Evolutionary conservation across 108 stramenopile species (phyloP), one percentile per base, ranked within the genome.

Genomic region (Fragilariopsis cylindrus): DNA sequence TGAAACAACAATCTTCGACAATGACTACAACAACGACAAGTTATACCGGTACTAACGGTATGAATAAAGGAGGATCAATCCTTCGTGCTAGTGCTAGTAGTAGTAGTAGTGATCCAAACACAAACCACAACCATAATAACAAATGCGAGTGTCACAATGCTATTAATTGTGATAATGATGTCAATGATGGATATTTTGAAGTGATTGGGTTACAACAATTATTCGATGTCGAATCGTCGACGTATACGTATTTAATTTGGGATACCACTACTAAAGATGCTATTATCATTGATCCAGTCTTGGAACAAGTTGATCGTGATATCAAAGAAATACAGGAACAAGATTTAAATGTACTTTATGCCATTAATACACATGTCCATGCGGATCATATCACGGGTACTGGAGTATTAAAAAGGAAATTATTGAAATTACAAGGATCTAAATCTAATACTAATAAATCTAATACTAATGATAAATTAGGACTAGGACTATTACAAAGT

Each of bases 301-400:
- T 89, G 58, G 55, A 81, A 21, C 89, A 90, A 57, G 96, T 92
- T 9, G 91, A 92, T 48, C 78, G 97, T 8, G 96, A 98, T 60
- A 45, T 92, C 11, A 57, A 89, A 49, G 82, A 84, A 39, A 76
- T 92, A 2, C 18, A 80, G 18, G 81, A 83, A 47, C 82, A 91
- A 47, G 89, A 86, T 15, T 72, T 98, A 48, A 87, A 88, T 6
- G 82, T 96, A 12, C 74, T 83, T 48, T 96, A 90, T 58, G 84
- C 85, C 3, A 49, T 93, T 63, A 97, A 97, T 73, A 95, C 95
- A 6, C 90, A 86, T 63, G 84, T 82, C 3, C 91, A 95, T 63
- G 96, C 95, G 3, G 97, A 98, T 69, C 95, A 96, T 82, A 87
- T 98, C 52, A 93, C 93, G 9, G 97, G 97, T 11, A 86, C 93